phyloP scores from a whole-genome alignment of 495 filamentous ascomycete genomes.

The Filosporella fistucella region DNA sequence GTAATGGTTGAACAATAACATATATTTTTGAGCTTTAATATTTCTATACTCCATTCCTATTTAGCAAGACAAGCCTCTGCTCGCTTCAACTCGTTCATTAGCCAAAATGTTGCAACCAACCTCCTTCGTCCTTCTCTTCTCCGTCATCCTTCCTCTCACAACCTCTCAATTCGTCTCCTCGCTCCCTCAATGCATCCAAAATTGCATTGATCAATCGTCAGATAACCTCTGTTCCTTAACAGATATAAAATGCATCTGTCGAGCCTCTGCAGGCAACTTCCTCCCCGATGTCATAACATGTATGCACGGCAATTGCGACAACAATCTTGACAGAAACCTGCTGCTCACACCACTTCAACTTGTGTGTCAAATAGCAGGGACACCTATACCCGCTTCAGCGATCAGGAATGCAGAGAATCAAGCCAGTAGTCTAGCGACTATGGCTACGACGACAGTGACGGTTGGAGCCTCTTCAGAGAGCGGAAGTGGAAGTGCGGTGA shows the following conservation, averaged over 20 bases:
- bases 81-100: too few relatives aligned
- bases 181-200: constrained; percentile 24
- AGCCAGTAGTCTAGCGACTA: constrained; percentile 7
- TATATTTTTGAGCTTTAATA: too few relatives aligned
- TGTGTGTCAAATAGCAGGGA: constrained; percentile 23
- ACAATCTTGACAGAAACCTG: constrained; percentile 22
- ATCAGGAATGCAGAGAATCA: constrained; percentile 12
- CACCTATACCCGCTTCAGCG: constrained; percentile 17
- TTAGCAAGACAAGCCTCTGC: too few relatives aligned
- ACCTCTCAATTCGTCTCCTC: constrained; percentile 25
- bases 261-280: constrained; percentile 26
- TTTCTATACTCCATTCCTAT: too few relatives aligned
- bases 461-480: too few relatives aligned
- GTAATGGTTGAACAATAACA: too few relatives aligned
- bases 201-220: constrained; percentile 28
- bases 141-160: constrained; percentile 19
- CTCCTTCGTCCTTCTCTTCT: constrained; percentile 23
- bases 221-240: constrained; percentile 25
- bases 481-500: too few relatives aligned
- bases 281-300: constrained; percentile 30
- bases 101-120: not conserved
- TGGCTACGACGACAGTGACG: constrained; percentile 14
- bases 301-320: constrained; percentile 31
- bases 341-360: constrained; percentile 27
- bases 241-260: constrained; percentile 31